Evolutionary conservation across 2,329 filamentous ascomycete genomes (phyloP).

Genomic region (Torrubiellomyces zombiae): DNA sequence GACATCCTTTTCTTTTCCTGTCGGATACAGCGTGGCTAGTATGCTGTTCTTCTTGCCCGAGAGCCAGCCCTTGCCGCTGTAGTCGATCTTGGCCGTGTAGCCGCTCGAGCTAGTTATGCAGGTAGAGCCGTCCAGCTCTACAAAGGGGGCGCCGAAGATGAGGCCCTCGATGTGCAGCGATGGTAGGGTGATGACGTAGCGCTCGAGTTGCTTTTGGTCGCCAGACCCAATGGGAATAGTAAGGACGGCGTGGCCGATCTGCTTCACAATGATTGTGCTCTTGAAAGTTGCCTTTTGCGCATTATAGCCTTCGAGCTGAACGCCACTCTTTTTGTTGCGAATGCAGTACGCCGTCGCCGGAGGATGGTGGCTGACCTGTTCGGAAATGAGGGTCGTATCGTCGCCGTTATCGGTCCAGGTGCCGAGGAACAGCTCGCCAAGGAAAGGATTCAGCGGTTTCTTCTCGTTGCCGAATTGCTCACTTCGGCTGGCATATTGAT

Average conservation of each 20-base stretch:
- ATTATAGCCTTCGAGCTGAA: slow-evolving; percentile 76
- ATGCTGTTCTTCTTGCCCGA: slow-evolving; percentile 93
- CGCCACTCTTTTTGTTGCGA: slow-evolving; percentile 67
- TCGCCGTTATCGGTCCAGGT: slow-evolving; percentile 75
- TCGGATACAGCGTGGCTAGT: slow-evolving; percentile 53
- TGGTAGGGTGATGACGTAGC: slow-evolving; percentile 82
- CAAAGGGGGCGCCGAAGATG: slow-evolving; percentile 70
- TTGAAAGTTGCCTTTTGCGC: slow-evolving; percentile 93
- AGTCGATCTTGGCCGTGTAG: slow-evolving; percentile 80
- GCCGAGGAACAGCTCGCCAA: slow-evolving; percentile 87
- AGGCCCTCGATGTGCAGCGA: slow-evolving; percentile 86
- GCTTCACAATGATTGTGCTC: slow-evolving; percentile 86
- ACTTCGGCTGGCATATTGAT: slow-evolving; percentile 60
- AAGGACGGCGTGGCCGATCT: slow-evolving; percentile 76
- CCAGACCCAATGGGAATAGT: slow-evolving; percentile 40
- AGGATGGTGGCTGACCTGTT: slow-evolving; percentile 91
- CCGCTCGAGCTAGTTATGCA: slow-evolving; percentile 78
- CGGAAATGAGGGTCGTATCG: slow-evolving; percentile 72
- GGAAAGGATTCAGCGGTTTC: slow-evolving; percentile 92
- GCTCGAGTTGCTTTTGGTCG: slow-evolving; percentile 32
- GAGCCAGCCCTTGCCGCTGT: slow-evolving; percentile 85
- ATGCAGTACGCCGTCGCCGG: slow-evolving; percentile 91
- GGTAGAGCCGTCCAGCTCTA: slow-evolving; percentile 74
- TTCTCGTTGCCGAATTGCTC: slow-evolving; percentile 82
- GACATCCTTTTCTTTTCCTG: slow-evolving; percentile 54